Percentiles rank a stretch among this genome's conserved stretches.
These are phyloP conservation scores for Panicum hallii DNA, from an alignment of 202 grass and related monocot species.

Conservation along the genomic window DNA sequence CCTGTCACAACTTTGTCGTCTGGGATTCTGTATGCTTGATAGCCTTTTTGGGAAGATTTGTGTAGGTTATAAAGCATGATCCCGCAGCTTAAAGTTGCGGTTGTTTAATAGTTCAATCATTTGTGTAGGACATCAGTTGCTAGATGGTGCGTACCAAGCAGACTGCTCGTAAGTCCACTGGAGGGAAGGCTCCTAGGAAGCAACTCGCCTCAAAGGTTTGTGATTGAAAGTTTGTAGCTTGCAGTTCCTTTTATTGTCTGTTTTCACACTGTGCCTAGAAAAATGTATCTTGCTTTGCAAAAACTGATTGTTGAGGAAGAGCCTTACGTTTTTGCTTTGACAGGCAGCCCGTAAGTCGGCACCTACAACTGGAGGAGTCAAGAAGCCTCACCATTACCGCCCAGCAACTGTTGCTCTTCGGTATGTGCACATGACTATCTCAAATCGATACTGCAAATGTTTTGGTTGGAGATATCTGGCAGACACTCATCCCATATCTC, in stretches of 20 bases:
- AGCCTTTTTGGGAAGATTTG: not conserved
- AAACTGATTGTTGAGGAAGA: not conserved
- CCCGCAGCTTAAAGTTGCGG: not conserved
- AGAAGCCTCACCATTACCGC: slow-evolving; percentile 68
- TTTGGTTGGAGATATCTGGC: not conserved
- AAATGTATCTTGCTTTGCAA: not conserved
- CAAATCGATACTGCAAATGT: not conserved
- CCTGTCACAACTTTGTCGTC: not conserved
- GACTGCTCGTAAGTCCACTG: slow-evolving; percentile 61
- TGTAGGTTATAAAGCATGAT: not conserved
- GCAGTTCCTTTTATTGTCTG: not conserved
- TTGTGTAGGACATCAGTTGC: not conserved
- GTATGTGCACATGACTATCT: slow-evolving; percentile 12
- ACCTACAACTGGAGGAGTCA: slow-evolving; percentile 64
- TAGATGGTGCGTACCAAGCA: slow-evolving; percentile 62
- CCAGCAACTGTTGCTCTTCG: slow-evolving; percentile 67
- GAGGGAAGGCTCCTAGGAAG: slow-evolving; percentile 63
- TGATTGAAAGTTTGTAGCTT: not conserved
- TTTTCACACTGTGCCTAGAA: not conserved
- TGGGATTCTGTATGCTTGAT: not conserved
- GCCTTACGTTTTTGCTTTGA: not conserved
- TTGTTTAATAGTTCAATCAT: not conserved
- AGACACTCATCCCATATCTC: not conserved
- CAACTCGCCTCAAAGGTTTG: slow-evolving; percentile 56
- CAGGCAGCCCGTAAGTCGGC: slow-evolving; percentile 63